Evolutionary conservation across 257 asterid genomes (phyloP).

Genomic region (Buddleja alternifolia): DNA sequence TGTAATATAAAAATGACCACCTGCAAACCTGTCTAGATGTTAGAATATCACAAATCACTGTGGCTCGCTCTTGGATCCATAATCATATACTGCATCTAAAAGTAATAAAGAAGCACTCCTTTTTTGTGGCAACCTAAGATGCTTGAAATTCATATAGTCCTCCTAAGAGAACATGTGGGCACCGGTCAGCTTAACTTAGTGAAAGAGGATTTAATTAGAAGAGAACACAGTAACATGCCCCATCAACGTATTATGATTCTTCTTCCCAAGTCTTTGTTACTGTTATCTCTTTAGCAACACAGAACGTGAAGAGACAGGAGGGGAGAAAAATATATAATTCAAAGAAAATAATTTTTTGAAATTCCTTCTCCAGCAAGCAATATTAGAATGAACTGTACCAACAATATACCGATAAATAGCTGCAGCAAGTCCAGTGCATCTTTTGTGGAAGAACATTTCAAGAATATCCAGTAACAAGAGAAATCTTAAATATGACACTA

Average conservation of each 20-base stretch:
- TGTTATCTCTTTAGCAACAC: not conserved
- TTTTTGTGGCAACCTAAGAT: slow-evolving; percentile 10
- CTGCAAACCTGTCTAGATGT: slow-evolving; percentile 96
- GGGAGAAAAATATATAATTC: not conserved
- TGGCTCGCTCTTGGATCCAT: slow-evolving; percentile 19
- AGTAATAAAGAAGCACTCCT: slow-evolving; percentile 14
- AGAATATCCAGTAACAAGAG: slow-evolving; percentile 12
- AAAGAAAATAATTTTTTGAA: slow-evolving; percentile 1
- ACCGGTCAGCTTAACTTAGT: slow-evolving; percentile 5
- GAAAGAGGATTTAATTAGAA: not conserved
- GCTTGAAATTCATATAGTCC: slow-evolving; percentile 14
- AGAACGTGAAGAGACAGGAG: not conserved
- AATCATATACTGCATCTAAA: slow-evolving; percentile 17
- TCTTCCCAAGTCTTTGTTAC: not conserved
- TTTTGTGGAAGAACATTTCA: slow-evolving; percentile 17
- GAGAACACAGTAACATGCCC: slow-evolving; percentile 12
- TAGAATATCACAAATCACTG: slow-evolving; percentile 43
- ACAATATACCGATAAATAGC: not conserved
- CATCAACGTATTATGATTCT: slow-evolving; percentile 7
- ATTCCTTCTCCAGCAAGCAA: slow-evolving; percentile 18
- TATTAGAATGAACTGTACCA: not conserved
- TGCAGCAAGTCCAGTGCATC: slow-evolving; percentile 6
- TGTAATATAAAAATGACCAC: slow-evolving; percentile 81
- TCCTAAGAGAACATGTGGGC: slow-evolving; percentile 1
- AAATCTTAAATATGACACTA: slow-evolving; percentile 1